Evolutionary conservation across 1,139 yeast genomes (phyloP).

Genomic region (Geotrichum reessii): DNA sequence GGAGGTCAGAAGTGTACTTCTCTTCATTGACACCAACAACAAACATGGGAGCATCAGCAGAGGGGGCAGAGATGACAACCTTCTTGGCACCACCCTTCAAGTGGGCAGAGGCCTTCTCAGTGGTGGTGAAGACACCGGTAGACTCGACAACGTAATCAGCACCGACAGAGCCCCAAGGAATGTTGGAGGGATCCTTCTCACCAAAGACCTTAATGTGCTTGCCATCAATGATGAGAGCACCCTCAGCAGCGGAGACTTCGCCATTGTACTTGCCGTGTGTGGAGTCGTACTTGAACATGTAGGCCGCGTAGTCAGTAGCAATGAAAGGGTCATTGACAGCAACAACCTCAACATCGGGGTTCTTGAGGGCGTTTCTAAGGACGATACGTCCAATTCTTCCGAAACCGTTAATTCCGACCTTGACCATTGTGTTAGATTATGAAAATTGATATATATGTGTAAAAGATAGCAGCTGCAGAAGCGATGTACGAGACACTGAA

Average conservation of each 20-base stretch:
- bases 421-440: conserved; percentile 34
- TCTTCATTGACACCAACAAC: conserved; percentile 78
- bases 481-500: not conserved
- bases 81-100: conserved; percentile 83
- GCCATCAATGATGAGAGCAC: conserved; percentile 59
- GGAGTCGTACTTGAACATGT: conserved; percentile 85
- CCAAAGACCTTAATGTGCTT: conserved; percentile 62
- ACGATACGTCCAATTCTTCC: conserved; percentile 85
- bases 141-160: conserved; percentile 81
- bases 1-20: conserved; percentile 62
- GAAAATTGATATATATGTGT: not conserved
- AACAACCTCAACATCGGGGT: conserved; percentile 67
- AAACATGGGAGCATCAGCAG: conserved; percentile 84
- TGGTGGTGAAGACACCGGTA: conserved; percentile 81
- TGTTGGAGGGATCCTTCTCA: conserved; percentile 70
- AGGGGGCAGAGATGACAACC: conserved; percentile 84
- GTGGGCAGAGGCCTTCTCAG: conserved; percentile 75
- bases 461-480: not conserved
- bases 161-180: conserved; percentile 77
- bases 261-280: conserved; percentile 77
- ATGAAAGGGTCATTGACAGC: conserved; percentile 84
- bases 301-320: conserved; percentile 75
- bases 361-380: conserved; percentile 65
- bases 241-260: conserved; percentile 55
- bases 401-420: conserved; percentile 81